Evolutionary conservation across 1,284 basidiomycete species (phyloP), one percentile per base, ranked within the genome.

Genomic region (Ustilago trichophora): DNA sequence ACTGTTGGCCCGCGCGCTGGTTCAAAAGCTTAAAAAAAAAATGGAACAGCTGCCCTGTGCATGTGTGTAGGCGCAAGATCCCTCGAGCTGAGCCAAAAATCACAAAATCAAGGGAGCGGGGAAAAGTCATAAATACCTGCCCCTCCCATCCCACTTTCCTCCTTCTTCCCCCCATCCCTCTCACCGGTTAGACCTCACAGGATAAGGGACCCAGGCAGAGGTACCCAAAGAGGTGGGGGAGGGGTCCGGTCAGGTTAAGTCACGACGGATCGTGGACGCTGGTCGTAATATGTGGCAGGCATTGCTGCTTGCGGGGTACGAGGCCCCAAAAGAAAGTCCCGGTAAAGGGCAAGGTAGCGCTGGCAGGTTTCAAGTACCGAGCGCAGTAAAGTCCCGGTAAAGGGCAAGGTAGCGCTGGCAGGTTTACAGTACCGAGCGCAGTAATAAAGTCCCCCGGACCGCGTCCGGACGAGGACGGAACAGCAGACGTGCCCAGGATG

Each of bases 181-280:
- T 54, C n/a, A n/a, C n/a, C 54, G 40, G 27, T 11, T 36, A 10
- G 38, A 35, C 40, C 50, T 37, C 25, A n/a, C 16, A 36, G 36
- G 34, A 18, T 24, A 32, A 24, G 27, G 27, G 27, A 7, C 27
- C 27, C 7, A 13, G 27, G 13, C 13, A 29, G 21, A 22, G 24
- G 58, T 11, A n/a, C n/a, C 32, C 25, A 26, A 40, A 16, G 41
- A 35, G 55, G 53, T n/a, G 59, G 34, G 43, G 47, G 52, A 25
- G 31, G 59, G 59, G 52, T 63, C 59, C 59, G 59, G 38, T 24
- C 36, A 40, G 37, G 38, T n/a, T n/a, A n/a, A n/a, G n/a, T n/a
- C 29, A n/a, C 33, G 32, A 35, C 25, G 37, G 26, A 18, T 16
- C 18, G 36, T n/a, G 46, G 25, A n/a, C 16, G 46, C 25, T 38